Conservation (phyloP, 2,329 filamentous ascomycete genomes). For the Sclerotinia sclerotiorum region DNA sequence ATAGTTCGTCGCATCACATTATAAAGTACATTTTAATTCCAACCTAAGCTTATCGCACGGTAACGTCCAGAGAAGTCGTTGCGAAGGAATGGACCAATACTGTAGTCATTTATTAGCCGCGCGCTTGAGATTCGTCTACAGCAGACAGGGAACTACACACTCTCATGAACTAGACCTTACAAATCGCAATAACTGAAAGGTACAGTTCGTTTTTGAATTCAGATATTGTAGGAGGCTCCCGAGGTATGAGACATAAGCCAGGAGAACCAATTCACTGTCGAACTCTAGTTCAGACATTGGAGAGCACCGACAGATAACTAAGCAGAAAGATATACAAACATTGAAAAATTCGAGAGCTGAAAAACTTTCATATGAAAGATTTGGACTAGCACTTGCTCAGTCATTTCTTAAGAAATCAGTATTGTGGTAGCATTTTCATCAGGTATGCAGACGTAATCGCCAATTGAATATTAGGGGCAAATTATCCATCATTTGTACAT, state of each 20-base stretch:
- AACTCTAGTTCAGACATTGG: no score
- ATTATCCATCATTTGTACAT: not conserved
- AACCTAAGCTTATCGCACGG: not conserved
- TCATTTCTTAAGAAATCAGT: not conserved
- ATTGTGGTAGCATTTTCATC: no score
- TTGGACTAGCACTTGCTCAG: not conserved
- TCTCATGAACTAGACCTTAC: not conserved
- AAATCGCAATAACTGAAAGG: not conserved
- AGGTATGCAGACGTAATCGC: not conserved
- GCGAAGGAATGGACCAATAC: not conserved
- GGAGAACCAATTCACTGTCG: no score
- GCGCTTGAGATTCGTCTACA: not conserved
- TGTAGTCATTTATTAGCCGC: no score
- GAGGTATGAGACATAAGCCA: no score
- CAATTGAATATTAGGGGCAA: not conserved
- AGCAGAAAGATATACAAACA: no score
- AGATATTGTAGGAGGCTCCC: no score
- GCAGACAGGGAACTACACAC: not conserved
- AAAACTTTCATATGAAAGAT: not conserved
- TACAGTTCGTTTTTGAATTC: no score
- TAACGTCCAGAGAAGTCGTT: not conserved
- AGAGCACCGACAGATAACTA: no score
- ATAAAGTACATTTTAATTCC: no score
- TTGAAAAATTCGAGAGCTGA: not conserved
- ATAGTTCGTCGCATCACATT: no score